Evolutionary conservation across 2,329 filamentous ascomycete species (phyloP).

Genomic region (Fusarium pseudograminearum): DNA sequence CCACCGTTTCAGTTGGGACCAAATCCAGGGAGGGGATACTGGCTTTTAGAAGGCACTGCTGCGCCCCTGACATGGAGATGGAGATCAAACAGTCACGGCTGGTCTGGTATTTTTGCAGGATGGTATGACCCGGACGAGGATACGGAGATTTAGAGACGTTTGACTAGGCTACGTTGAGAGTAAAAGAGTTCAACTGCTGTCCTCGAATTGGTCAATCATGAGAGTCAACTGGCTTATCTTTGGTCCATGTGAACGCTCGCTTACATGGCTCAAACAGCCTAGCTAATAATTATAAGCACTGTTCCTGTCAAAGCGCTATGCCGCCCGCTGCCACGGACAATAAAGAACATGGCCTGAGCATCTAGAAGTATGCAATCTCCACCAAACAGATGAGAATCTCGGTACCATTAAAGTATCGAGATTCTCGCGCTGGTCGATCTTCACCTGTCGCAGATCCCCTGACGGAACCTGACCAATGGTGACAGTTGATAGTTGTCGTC

Average conservation of each 20-base stretch:
- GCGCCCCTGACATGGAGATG: background rate
- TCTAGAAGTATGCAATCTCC: background rate
- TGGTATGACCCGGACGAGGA: background rate
- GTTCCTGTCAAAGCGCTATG: background rate
- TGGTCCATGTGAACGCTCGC: no score
- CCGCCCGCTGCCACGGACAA: background rate
- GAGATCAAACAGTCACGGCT: background rate
- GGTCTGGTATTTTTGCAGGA: background rate
- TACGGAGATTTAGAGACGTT: background rate
- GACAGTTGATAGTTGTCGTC: background rate
- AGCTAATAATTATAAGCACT: no score
- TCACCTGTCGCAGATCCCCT: background rate
- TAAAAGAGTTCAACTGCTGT: background rate
- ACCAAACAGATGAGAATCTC: background rate
- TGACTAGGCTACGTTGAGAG: background rate
- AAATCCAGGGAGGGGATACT: background rate
- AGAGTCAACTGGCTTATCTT: background rate
- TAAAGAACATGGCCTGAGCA: background rate
- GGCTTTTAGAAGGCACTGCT: background rate
- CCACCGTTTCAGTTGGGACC: background rate
- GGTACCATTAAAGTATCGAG: background rate
- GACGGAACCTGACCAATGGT: background rate
- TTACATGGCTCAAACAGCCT: background rate
- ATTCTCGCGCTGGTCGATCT: background rate
- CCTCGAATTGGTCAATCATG: background rate